These are phyloP conservation scores for Microsporum ferrugineum DNA, from an alignment of 2,329 filamentous ascomycete species.

Conservation along the genomic window DNA sequence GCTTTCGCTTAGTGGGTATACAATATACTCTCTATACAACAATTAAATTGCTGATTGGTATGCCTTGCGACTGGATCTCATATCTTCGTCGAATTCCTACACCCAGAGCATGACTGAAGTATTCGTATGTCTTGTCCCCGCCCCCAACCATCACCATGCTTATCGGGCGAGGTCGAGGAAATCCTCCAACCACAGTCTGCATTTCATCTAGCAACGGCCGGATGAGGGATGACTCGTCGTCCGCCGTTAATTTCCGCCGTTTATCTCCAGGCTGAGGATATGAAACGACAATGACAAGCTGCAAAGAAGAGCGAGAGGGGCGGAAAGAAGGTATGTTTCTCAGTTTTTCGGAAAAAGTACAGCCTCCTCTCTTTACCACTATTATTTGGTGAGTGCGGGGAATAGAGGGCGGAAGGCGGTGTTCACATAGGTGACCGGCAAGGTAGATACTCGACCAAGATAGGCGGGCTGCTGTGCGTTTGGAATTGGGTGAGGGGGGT, in stretches of 20 bases:
- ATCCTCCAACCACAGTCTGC: slow-evolving; percentile 60
- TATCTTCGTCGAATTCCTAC: slow-evolving; percentile 70
- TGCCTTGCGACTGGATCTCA: slow-evolving; percentile 67
- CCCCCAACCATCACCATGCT: slow-evolving; percentile 75
- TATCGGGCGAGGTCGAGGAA: slow-evolving; percentile 59
- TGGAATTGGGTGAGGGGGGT: slow-evolving; percentile 20
- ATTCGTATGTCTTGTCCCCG: slow-evolving; percentile 52
- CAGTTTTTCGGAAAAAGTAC: slow-evolving; percentile 73
- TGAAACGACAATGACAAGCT: slow-evolving; percentile 50
- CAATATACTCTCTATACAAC: not conserved
- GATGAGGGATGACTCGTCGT: slow-evolving; percentile 35
- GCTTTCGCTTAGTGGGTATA: not conserved
- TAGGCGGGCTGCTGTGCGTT: slow-evolving; percentile 40
- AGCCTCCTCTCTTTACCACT: slow-evolving; percentile 69
- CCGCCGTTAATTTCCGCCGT: slow-evolving; percentile 17
- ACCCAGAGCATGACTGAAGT: slow-evolving; percentile 52
- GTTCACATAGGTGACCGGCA: slow-evolving; percentile 55
- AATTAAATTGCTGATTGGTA: slow-evolving; percentile 66
- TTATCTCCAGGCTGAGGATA: slow-evolving; percentile 30
- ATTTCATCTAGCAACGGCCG: slow-evolving; percentile 63
- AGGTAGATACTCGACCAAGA: slow-evolving; percentile 62
- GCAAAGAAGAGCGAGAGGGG: slow-evolving; percentile 50
- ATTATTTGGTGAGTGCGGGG: slow-evolving; percentile 59
- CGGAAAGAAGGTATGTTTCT: slow-evolving; percentile 70
- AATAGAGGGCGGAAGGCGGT: slow-evolving; percentile 42